Evolutionary conservation across 169 alveolate genomes (phyloP), one percentile per base, ranked within the genome.

Genomic region (Amoebophrya sp.): DNA sequence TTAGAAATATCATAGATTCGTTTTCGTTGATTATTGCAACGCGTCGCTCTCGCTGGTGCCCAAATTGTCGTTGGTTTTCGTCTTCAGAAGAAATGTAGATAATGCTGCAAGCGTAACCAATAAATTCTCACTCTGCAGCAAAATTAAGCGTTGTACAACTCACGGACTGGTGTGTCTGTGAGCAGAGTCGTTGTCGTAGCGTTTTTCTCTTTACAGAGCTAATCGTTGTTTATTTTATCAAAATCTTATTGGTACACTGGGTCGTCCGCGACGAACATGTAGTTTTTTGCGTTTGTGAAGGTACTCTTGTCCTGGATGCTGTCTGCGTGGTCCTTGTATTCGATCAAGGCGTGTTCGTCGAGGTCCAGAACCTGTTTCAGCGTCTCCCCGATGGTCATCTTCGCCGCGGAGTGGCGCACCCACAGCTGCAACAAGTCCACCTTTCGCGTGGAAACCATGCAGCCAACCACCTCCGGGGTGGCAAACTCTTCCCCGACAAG

Each of bases 211-310:
- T n/a, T n/a, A n/a, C n/a, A n/a, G n/a, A n/a, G n/a, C n/a, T n/a
- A n/a, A n/a, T n/a, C n/a, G n/a, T n/a, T n/a, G n/a, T n/a, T n/a
- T n/a, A n/a, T n/a, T n/a, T n/a, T n/a, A n/a, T n/a, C n/a, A n/a
- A n/a, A n/a, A n/a, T 47, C 18, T 47, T 18, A 47, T 47, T 47
- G 66, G 7, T 47, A 47, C 66, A 7, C 66, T 47, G 18, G 18
- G 66, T 7, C 66, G n/a, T 47, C 66, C 18, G 66, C 7, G 29
- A 66, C 35, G 83, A 66, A 66, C 83, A 66, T 66, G 83, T 12
- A 66, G 83, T 66, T 66, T 66, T 66, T 66, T 2, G 83, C 83
- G 83, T 66, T 66, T 2, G 83, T 66, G 32, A 66, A 66, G 83
- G 83, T 66, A 25, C 83, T 66, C 35, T 66, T 66, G 83, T 66